Conservation (phyloP, 2,329 filamentous ascomycete species). For the Penicillium crustosum region DNA sequence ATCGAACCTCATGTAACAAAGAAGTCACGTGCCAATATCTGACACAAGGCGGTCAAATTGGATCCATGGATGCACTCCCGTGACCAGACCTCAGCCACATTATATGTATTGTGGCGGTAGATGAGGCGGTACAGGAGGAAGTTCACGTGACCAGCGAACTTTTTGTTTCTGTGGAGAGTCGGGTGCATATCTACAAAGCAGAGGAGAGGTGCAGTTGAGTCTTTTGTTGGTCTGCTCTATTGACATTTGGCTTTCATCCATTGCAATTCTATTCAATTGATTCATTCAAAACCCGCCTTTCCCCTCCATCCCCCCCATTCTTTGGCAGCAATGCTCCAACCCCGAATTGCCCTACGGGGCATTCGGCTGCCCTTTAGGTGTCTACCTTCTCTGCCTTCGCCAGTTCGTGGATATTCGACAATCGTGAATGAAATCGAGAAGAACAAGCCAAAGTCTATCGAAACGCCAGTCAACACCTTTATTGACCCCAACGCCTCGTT, state of each 20-base stretch:
- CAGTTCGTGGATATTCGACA: constrained; percentile 56
- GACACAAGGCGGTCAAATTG: background rate
- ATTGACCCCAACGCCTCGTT: constrained; percentile 42
- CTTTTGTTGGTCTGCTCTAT: constrained; percentile 5
- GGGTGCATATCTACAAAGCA: constrained; percentile 5
- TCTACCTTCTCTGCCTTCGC: constrained; percentile 42
- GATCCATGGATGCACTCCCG: background rate
- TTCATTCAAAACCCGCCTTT: background rate
- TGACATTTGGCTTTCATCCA: constrained; percentile 1
- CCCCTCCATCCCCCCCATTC: background rate
- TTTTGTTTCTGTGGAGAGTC: constrained; percentile 18
- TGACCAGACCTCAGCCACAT: background rate
- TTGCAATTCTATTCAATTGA: constrained; percentile 1
- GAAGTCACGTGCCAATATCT: background rate
- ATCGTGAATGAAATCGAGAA: constrained; percentile 40
- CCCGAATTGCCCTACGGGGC: constrained; percentile 59
- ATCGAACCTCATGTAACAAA: constrained; percentile 3
- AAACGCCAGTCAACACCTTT: constrained; percentile 33
- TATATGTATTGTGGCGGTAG: background rate
- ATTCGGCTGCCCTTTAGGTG: constrained; percentile 51
- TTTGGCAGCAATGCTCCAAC: constrained; percentile 60
- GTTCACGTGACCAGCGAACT: constrained; percentile 24
- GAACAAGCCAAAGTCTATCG: constrained; percentile 25
- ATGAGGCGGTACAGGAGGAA: constrained; percentile 4
- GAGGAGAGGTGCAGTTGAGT: constrained; percentile 3